Evolutionary conservation across 108 stramenopile species (phyloP), one percentile per base, ranked within the genome.

Genomic region (Ochromonas danica): DNA sequence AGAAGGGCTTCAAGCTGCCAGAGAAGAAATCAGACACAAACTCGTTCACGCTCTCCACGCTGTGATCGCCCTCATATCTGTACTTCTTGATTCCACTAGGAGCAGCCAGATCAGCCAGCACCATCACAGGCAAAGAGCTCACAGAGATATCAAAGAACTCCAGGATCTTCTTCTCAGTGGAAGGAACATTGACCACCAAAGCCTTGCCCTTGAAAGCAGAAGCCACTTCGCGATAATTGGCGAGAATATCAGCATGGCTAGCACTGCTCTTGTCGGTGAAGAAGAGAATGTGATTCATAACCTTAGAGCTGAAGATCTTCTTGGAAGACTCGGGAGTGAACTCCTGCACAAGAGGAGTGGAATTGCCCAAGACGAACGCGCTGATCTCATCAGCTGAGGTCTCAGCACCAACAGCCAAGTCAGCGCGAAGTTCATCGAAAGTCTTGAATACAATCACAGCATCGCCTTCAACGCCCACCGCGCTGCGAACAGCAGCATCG

Each of bases 81-180:
- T 75, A 86, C 81, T 84, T 84, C 84, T 84, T 84, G 62, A 85
- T 83, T 61, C 65, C 67, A 78, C 61, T 31, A 57, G 80, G 86
- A 42, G 36, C 57, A 30, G 78, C 28, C 89, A 89, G 85, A 74
- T 82, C 82, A 38, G 85, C 87, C 63, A 88, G 72, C 25, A 87
- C 86, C 0, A 83, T 61, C 30, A 62, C 75, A 60, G 89, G 89
- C 28, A 88, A 28, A 83, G 61, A 63, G 1, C 78, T 82, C 40
- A 38, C 51, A 45, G 79, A 43, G 57, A 88, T 61, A 30, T 78
- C 89, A 79, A 89, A 89, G 87, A 83, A 88, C 33, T 75, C 82
- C 40, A 88, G 45, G 43, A 89, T 67, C 70, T 87, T 84, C 40
- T 80, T 75, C 82, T 89, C 88, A 43, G 60, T 51, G 42, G 79